Evolutionary conservation across 257 asterid genomes (phyloP).

Genomic region (Orobanche coerulescens): DNA sequence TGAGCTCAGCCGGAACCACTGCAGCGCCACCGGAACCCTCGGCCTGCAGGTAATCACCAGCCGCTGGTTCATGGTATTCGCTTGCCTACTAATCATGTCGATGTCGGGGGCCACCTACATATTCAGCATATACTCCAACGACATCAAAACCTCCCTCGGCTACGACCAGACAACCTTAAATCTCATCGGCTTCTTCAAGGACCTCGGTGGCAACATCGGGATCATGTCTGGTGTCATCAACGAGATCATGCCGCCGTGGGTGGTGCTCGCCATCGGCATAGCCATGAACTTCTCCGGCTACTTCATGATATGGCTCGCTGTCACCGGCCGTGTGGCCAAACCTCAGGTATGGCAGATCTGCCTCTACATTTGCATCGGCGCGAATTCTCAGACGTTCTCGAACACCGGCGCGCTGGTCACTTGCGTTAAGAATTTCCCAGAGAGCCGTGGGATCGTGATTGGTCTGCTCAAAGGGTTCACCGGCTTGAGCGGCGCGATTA

Average conservation of each 20-base stretch:
- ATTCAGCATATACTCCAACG: conserved; percentile 50
- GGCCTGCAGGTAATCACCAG: conserved; percentile 25
- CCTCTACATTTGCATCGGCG: conserved; percentile 47
- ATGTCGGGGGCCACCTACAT: conserved; percentile 58
- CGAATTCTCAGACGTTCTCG: conserved; percentile 49
- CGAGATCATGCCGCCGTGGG: conserved; percentile 56
- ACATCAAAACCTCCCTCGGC: conserved; percentile 46
- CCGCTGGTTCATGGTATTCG: conserved; percentile 62
- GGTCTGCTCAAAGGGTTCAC: conserved; percentile 47
- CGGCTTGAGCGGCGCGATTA: conserved; percentile 49
- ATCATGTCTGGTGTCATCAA: conserved; percentile 44
- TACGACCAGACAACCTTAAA: conserved; percentile 56
- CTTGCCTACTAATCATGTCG: conserved; percentile 48
- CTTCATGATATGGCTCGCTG: conserved; percentile 55
- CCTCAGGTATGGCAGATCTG: conserved; percentile 56
- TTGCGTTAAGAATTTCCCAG: conserved; percentile 40
- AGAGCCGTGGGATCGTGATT: conserved; percentile 41
- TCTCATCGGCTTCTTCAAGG: conserved; percentile 50
- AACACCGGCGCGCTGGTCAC: conserved; percentile 52
- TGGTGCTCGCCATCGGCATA: conserved; percentile 46
- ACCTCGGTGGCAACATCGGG: conserved; percentile 56
- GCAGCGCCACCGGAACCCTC: not conserved
- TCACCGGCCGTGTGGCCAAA: conserved; percentile 23
- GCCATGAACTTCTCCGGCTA: conserved; percentile 55
- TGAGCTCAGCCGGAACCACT: conserved; percentile 19